Evolutionary conservation across 2,329 filamentous ascomycete genomes (phyloP).

Genomic region (Neobulgaria alba): DNA sequence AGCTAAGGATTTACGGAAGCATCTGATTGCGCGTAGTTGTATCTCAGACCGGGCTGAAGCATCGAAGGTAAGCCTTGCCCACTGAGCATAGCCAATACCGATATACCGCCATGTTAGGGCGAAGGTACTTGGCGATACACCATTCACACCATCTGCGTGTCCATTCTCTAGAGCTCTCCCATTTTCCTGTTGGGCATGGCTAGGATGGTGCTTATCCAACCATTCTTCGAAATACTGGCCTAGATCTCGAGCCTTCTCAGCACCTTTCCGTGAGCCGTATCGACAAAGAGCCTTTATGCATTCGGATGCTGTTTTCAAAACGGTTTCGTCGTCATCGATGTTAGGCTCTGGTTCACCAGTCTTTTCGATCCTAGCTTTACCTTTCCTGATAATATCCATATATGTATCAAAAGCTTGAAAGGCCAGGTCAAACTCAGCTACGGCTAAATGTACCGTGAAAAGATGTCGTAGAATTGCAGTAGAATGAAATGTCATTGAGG

Average conservation of each 20-base stretch:
- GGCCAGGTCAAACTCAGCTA: conserved; percentile 87
- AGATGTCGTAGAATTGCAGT: conserved; percentile 78
- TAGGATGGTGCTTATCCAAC: conserved; percentile 50
- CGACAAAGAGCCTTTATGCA: conserved; percentile 74
- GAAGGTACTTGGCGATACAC: conserved; percentile 46
- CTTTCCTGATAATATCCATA: conserved; percentile 75
- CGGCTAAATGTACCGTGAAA: conserved; percentile 76
- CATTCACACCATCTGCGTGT: conserved; percentile 6
- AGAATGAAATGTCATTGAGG: conserved; percentile 92
- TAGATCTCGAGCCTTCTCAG: conserved; percentile 69
- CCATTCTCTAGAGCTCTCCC: conserved; percentile 14
- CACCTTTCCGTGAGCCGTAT: conserved; percentile 66
- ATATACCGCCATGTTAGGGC: conserved; percentile 75
- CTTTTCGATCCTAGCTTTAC: conserved; percentile 76
- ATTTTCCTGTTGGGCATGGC: conserved; percentile 11
- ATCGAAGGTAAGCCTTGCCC: conserved; percentile 76
- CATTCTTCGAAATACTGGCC: conserved; percentile 65
- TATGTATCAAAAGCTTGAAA: conserved; percentile 90
- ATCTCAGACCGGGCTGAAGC: conserved; percentile 61
- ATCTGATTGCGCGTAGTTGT: conserved; percentile 68
- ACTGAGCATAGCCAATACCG: conserved; percentile 77
- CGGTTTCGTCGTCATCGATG: conserved; percentile 69
- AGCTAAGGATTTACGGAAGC: conserved; percentile 64
- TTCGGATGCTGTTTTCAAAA: conserved; percentile 70
- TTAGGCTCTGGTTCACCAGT: conserved; percentile 60